phyloP scores from a whole-genome alignment of 768 basidiomycete species.

The Gelatoporia subvermispora region DNA sequence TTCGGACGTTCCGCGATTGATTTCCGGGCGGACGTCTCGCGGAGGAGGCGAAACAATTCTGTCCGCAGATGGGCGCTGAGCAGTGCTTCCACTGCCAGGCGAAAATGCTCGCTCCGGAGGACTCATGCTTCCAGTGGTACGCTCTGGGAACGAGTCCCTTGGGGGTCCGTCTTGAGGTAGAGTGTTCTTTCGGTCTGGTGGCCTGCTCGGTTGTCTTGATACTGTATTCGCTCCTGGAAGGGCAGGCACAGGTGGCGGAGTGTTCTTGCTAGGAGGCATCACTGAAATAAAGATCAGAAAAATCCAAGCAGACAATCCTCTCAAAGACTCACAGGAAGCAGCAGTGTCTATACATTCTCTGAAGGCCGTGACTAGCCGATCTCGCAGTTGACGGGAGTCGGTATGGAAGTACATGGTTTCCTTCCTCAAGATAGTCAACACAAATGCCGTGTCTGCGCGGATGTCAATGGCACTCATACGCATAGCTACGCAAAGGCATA shows the following conservation, averaged over 20 bases:
- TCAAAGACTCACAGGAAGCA: conserved; percentile 51
- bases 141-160: conserved; percentile 2
- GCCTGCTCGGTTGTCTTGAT: conserved; percentile 21
- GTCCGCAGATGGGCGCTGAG: not conserved
- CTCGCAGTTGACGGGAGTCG: conserved; percentile 51
- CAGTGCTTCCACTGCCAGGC: conserved; percentile 3
- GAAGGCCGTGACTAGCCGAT: conserved; percentile 65
- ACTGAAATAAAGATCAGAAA: conserved; percentile 6
- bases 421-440: conserved; percentile 82
- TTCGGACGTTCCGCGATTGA: too few relatives aligned
- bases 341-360: conserved; percentile 84
- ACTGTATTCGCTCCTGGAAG: conserved; percentile 25
- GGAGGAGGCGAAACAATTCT: not conserved
- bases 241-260: conserved; percentile 63
- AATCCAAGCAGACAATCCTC: not conserved
- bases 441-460: conserved; percentile 59
- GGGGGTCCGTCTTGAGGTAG: conserved; percentile 5
- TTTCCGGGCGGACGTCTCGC: not conserved
- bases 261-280: conserved; percentile 39
- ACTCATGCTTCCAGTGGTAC: conserved; percentile 15
- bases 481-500: conserved; percentile 23
- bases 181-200: conserved; percentile 5
- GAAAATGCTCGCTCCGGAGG: conserved; percentile 8
- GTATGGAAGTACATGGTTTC: conserved; percentile 71
- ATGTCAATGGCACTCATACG: conserved; percentile 1